Evolutionary conservation across 306 rosid genomes (phyloP), one percentile per base, ranked within the genome.

Genomic region (Begonia loranthoides): DNA sequence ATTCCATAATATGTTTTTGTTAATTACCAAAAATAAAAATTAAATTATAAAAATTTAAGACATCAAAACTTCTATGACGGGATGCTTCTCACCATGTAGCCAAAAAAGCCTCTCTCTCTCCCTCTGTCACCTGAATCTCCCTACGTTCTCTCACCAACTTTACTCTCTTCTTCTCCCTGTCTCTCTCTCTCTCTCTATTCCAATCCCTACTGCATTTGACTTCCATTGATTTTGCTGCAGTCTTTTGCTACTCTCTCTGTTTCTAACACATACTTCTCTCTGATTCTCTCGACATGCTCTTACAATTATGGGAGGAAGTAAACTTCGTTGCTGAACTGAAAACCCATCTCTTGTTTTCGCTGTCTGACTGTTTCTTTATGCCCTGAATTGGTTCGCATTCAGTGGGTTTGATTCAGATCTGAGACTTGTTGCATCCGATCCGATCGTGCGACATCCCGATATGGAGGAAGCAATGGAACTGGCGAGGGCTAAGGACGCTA

Each of bases 391-490:
- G 7, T 41, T 14, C 15, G 50, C 33, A 60, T 56, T 58, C 50
- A 34, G 54, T 44, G 1, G 19, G 11, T 52, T 50, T 47, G 12
- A 38, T 49, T 56, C 81, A 71, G 85, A 78, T 78, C 85, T 74
- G 78, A 64, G 57, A 52, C 56, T 28, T 40, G 16, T 15, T 39
- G 57, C 58, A 51, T 54, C 75, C 56, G 80, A 78, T 78, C 84
- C 66, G 50, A 41, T 15, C 21, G 58, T 8, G 12, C 24, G 17
- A 62, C 50, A 50, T 40, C 14, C 56, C 4, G 55, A 56, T 66
- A 90, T 90, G 99, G 99, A 92, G 78, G 93, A 87, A 65, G 99
- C 96, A 13, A 72, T 92, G 64, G 99, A 92, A 58, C 89, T 92
- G 17, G 83, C 94, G 33, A 87, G 99, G 28, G 94, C 99, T 52